Evolutionary conservation across 169 alveolate species (phyloP).

Genomic region (Eimeria maxima): DNA sequence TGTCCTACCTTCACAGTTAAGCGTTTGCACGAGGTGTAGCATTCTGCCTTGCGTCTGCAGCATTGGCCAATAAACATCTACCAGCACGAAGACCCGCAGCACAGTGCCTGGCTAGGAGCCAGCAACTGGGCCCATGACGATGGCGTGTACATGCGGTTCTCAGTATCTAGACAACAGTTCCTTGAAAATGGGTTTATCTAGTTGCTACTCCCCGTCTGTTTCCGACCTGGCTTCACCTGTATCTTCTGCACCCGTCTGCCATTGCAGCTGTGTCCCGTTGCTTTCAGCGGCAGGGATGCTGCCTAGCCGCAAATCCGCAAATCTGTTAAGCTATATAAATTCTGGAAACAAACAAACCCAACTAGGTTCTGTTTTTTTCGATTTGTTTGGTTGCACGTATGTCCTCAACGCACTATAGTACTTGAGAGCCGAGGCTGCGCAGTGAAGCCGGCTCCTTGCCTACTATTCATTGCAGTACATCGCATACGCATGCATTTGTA

Average conservation of each 20-base stretch:
- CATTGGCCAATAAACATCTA: slow-evolving; percentile 78
- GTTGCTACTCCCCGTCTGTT: background rate
- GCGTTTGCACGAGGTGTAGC: background rate
- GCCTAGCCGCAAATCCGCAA: background rate
- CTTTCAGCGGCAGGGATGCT: slow-evolving; percentile 1
- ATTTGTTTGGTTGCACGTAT: background rate
- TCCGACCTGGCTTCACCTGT: background rate
- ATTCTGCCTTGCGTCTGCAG: slow-evolving; percentile 36
- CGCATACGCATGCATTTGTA: background rate
- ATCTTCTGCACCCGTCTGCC: background rate
- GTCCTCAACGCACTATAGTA: background rate
- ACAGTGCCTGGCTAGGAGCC: slow-evolving; percentile 80
- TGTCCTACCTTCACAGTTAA: background rate
- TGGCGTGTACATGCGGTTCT: slow-evolving; percentile 60
- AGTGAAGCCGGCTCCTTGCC: background rate
- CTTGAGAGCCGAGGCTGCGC: background rate
- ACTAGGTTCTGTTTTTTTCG: background rate
- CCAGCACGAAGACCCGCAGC: slow-evolving; percentile 79
- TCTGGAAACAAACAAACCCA: background rate
- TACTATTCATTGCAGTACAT: background rate
- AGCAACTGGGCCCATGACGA: slow-evolving; percentile 75
- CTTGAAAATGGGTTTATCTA: slow-evolving; percentile 52
- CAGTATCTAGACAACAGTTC: slow-evolving; percentile 79
- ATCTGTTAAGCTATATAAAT: background rate
- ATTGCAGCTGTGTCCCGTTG: background rate